Conservation (phyloP, 2,329 filamentous ascomycete genomes). For the Phaeosphaeria sp. region DNA sequence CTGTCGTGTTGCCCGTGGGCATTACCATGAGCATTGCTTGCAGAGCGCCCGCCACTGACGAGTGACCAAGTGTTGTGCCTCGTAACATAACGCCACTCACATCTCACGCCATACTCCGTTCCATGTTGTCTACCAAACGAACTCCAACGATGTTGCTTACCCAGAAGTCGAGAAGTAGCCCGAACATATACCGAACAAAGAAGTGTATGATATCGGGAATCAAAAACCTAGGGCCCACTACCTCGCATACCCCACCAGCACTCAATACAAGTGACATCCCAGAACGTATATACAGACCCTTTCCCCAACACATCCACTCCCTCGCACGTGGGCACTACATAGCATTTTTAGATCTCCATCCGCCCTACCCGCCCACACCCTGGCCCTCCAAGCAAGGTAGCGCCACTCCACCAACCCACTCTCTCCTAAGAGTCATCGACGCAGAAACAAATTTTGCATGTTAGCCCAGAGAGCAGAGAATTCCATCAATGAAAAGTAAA, state of each 20-base stretch:
- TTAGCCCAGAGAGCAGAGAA: neutral
- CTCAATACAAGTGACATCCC: no score
- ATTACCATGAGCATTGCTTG: neutral
- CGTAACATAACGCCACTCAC: neutral
- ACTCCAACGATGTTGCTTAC: neutral
- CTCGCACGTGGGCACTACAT: no score
- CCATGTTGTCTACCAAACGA: neutral
- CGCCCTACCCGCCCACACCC: neutral
- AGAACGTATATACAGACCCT: no score
- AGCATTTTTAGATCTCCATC: no score
- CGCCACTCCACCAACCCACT: neutral
- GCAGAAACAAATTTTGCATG: neutral
- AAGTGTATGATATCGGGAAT: neutral
- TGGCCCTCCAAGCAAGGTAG: no score
- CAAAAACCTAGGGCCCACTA: no score
- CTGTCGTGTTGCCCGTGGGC: neutral
- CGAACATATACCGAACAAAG: neutral
- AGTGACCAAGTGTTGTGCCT: neutral
- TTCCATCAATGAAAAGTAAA: neutral
- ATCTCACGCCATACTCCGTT: neutral
- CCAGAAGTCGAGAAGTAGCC: neutral
- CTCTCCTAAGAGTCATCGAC: neutral
- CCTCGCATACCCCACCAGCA: no score
- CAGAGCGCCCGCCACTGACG: constrained; percentile 1
- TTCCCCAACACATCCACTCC: no score